Conservation (phyloP, 2,329 filamentous ascomycete genomes). For the Penicillium griseofulvum region DNA sequence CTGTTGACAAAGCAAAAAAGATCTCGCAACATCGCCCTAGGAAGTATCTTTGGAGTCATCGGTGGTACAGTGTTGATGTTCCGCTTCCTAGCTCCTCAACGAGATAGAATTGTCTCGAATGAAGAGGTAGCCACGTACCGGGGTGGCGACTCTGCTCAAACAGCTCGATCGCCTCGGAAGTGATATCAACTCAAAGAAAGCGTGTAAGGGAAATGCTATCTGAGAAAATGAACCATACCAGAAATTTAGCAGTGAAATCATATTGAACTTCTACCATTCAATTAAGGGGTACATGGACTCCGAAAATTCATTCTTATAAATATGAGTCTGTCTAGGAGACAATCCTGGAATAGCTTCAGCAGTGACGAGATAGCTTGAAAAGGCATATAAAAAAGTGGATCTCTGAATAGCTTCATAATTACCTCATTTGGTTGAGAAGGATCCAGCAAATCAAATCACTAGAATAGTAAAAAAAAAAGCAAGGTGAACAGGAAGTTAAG, state of each 20-base stretch:
- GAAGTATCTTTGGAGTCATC: constrained; percentile 23
- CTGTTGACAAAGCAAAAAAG: constrained; percentile 5
- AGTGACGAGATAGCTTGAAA: no score
- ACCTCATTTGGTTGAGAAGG: no score
- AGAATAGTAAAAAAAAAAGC: no score
- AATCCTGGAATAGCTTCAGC: no score
- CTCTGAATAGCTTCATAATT: no score
- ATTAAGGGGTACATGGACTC: no score
- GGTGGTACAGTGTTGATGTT: constrained; percentile 21
- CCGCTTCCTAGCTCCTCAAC: constrained; percentile 16
- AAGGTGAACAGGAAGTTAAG: no score
- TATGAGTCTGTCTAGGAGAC: no score
- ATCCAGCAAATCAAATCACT: no score
- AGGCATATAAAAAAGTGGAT: no score
- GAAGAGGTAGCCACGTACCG: constrained; percentile 18
- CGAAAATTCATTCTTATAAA: no score
- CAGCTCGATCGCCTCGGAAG: constrained; percentile 9
- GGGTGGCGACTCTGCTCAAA: constrained; percentile 12
- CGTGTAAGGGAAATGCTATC: background rate
- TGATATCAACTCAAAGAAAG: background rate
- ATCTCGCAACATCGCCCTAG: constrained; percentile 20
- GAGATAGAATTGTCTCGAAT: constrained; percentile 9
- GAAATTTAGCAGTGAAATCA: background rate
- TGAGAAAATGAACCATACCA: background rate
- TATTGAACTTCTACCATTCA: no score